A percentile compares a stretch with the other conserved stretches of the same genome.
These are phyloP conservation scores for button mushroom (Agaricus bisporus) DNA, from an alignment of 768 basidiomycete species.

Conservation along the genomic window DNA sequence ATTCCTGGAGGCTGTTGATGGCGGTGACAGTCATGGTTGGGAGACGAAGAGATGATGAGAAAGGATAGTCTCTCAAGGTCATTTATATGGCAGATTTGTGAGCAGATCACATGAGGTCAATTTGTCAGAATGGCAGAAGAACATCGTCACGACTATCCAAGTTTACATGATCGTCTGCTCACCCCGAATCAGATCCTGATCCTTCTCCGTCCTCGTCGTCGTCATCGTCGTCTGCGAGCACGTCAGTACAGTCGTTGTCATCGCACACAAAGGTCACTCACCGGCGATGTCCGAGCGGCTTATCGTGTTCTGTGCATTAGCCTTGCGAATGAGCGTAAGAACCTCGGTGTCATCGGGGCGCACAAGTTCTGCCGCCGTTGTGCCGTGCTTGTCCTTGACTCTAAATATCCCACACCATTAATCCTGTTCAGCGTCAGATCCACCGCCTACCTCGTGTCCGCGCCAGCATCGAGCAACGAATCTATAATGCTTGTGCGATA, in stretches of 20 bases:
- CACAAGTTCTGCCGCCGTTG: conserved; percentile 50
- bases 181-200: conserved; percentile 13
- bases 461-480: conserved; percentile 74
- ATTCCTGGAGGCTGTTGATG: conserved; percentile 9
- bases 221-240: conserved; percentile 20
- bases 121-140: background rate
- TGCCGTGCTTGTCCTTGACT: conserved; percentile 66
- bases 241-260: background rate
- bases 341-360: conserved; percentile 47
- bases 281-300: conserved; percentile 58
- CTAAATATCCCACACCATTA: conserved; percentile 27
- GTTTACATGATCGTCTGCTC: background rate
- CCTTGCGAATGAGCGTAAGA: conserved; percentile 43
- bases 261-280: conserved; percentile 23
- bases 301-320: conserved; percentile 45
- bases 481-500: conserved; percentile 49
- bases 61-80: background rate
- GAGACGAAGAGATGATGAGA: background rate
- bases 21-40: conserved; percentile 9
- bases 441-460: conserved; percentile 52
- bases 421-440: background rate
- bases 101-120: conserved; percentile 9
- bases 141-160: background rate
- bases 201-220: conserved; percentile 20
- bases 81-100: background rate